These are phyloP conservation scores for Elaeis oleifera DNA, from an alignment of 202 grass and related monocot species.

Conservation along the genomic window DNA sequence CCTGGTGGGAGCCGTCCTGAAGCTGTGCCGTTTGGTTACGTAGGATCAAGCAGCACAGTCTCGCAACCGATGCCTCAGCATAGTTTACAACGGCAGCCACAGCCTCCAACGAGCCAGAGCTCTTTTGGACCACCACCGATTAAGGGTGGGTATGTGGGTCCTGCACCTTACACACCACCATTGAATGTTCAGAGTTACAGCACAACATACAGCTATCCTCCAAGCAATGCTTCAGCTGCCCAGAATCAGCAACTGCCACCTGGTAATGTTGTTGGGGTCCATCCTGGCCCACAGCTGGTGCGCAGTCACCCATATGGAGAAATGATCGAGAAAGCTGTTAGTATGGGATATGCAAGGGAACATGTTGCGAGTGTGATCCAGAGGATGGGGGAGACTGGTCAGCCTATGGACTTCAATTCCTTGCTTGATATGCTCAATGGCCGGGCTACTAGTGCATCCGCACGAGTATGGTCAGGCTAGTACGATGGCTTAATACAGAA, in stretches of 20 bases:
- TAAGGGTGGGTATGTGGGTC: constrained; percentile 46
- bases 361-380: constrained; percentile 37
- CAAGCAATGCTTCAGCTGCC: constrained; percentile 45
- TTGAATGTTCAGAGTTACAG: constrained; percentile 40
- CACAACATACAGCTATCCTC: constrained; percentile 34
- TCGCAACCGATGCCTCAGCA: constrained; percentile 34
- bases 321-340: constrained; percentile 57
- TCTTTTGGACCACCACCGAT: constrained; percentile 38
- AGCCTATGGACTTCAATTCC: constrained; percentile 45
- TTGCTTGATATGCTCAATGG: constrained; percentile 25
- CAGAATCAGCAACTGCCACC: constrained; percentile 44
- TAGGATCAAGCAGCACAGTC: constrained; percentile 48
- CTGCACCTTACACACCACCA: constrained; percentile 57
- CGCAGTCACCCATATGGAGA: constrained; percentile 53
- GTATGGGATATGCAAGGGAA: constrained; percentile 74
- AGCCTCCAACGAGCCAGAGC: constrained; percentile 29
- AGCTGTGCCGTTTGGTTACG: constrained; percentile 49
- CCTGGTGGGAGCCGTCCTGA: constrained; percentile 54
- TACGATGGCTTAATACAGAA: neutral
- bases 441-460: neutral
- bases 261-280: constrained; percentile 23
- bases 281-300: constrained; percentile 29
- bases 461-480: constrained; percentile 7
- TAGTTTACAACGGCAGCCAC: constrained; percentile 38
- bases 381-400: constrained; percentile 40